Evolutionary conservation across 495 filamentous ascomycete genomes (phyloP).

Genomic region (Bryoglossum gracile): DNA sequence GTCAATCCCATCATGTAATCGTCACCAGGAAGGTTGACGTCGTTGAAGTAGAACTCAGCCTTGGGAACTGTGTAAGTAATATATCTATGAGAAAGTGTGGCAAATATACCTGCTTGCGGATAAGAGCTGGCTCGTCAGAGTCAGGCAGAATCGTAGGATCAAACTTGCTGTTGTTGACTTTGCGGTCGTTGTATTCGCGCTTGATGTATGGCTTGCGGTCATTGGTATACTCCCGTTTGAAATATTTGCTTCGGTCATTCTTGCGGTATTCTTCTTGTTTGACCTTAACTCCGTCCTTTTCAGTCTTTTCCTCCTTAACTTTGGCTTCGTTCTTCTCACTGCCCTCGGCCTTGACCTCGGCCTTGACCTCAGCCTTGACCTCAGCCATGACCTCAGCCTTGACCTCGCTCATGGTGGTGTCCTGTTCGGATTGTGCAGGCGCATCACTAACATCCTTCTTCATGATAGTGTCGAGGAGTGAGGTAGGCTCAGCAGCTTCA

Average conservation of each 20-base stretch:
- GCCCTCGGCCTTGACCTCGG: background rate
- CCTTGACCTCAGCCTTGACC: slow-evolving; percentile 8
- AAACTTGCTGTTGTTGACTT: slow-evolving; percentile 44
- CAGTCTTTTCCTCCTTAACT: slow-evolving; percentile 11
- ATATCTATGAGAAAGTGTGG: slow-evolving; percentile 6
- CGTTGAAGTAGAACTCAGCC: slow-evolving; percentile 98
- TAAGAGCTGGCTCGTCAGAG: slow-evolving; percentile 65
- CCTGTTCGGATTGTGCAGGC: slow-evolving; percentile 14
- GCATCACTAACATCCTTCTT: slow-evolving; percentile 23
- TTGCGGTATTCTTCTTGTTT: slow-evolving; percentile 6
- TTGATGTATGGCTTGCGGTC: no score
- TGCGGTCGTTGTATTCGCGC: background rate
- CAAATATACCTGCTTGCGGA: slow-evolving; percentile 73
- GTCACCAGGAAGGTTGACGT: slow-evolving; percentile 83
- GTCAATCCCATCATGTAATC: slow-evolving; percentile 74
- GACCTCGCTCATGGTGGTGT: background rate
- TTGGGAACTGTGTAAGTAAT: slow-evolving; percentile 31
- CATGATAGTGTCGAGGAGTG: slow-evolving; percentile 25
- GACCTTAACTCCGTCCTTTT: slow-evolving; percentile 4
- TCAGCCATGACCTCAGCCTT: slow-evolving; percentile 8
- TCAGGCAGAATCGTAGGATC: slow-evolving; percentile 55
- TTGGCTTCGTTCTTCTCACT: slow-evolving; percentile 1
- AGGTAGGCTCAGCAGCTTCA: slow-evolving; percentile 17
- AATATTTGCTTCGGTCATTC: no score
- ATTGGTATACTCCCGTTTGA: no score